phyloP scores from a whole-genome alignment of 1,284 basidiomycete genomes.

The Ganoderma sinense region DNA sequence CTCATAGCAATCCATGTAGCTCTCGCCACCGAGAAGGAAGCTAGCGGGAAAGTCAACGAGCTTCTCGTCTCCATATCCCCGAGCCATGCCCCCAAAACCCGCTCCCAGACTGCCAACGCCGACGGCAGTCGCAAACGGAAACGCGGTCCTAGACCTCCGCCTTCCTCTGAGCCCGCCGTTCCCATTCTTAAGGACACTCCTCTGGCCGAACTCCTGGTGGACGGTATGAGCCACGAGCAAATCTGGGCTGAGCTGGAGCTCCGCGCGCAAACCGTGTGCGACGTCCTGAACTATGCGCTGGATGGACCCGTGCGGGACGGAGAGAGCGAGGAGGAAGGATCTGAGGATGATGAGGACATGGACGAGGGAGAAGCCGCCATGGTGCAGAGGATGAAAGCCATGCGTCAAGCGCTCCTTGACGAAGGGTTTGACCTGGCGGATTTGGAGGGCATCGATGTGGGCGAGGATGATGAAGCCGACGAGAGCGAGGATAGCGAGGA shows the following conservation, averaged over 20 bases:
- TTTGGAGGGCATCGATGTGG: constrained; percentile 40
- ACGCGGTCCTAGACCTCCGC: constrained; percentile 44
- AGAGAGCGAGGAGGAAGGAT: constrained; percentile 45
- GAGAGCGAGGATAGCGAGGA: constrained; percentile 49
- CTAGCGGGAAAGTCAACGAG: constrained; percentile 70
- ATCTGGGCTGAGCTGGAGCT: constrained; percentile 95
- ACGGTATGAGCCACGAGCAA: constrained; percentile 90
- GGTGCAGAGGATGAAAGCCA: constrained; percentile 38
- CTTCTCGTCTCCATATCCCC: constrained; percentile 75
- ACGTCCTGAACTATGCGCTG: constrained; percentile 65
- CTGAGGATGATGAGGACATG: constrained; percentile 44
- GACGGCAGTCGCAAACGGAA: constrained; percentile 49
- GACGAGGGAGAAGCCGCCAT: constrained; percentile 45
- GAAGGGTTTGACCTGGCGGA: constrained; percentile 48
- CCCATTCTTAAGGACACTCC: constrained; percentile 73
- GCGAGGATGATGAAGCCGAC: constrained; percentile 41
- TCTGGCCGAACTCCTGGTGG: constrained; percentile 75
- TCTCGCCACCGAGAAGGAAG: constrained; percentile 67
- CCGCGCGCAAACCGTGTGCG: constrained; percentile 70
- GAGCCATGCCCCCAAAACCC: constrained; percentile 70
- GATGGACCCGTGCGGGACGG: constrained; percentile 47
- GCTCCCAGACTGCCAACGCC: constrained; percentile 60
- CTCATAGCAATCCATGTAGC: constrained; percentile 46
- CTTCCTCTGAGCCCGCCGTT: constrained; percentile 39
- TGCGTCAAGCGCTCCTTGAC: constrained; percentile 35